Percentiles rank a stretch among this genome's conserved stretches.
Evolutionary conservation across 345 rosid species (phyloP).

Genomic region (Arabidopsis arenosa): DNA sequence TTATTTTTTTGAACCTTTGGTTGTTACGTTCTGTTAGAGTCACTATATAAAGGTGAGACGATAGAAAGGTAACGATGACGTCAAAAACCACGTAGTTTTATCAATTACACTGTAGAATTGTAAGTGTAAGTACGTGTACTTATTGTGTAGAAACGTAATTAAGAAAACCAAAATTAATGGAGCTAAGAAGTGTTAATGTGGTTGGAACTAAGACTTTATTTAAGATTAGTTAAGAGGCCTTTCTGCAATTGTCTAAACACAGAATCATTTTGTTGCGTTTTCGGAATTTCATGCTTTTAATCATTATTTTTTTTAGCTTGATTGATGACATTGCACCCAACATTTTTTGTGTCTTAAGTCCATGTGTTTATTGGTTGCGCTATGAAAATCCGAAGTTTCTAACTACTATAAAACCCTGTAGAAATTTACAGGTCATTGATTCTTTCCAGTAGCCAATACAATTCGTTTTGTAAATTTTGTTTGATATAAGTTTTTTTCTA

Average conservation of each 20-base stretch:
- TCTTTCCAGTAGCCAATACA: conserved; percentile 11
- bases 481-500: not conserved
- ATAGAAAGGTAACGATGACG: conserved; percentile 37
- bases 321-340: conserved; percentile 45
- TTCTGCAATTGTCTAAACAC: conserved; percentile 40
- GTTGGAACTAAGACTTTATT: conserved; percentile 42
- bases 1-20: not conserved
- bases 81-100: conserved; percentile 28
- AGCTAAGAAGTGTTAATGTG: conserved; percentile 34
- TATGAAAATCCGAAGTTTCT: not conserved
- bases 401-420: not conserved
- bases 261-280: conserved; percentile 44
- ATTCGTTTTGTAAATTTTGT: not conserved
- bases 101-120: not conserved
- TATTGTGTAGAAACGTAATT: conserved; percentile 20
- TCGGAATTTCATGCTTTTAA: conserved; percentile 40
- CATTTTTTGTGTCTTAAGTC: conserved; percentile 9
- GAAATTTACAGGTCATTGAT: not conserved
- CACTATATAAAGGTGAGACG: conserved; percentile 12
- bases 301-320: conserved; percentile 41
- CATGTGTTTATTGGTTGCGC: conserved; percentile 20
- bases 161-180: conserved; percentile 23
- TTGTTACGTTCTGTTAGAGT: conserved; percentile 4
- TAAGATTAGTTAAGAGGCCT: conserved; percentile 43
- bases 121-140: conserved; percentile 10